Base-by-base conservation (phyloP, 1,139 yeast genomes). In the Geotrichum australiense region DNA sequence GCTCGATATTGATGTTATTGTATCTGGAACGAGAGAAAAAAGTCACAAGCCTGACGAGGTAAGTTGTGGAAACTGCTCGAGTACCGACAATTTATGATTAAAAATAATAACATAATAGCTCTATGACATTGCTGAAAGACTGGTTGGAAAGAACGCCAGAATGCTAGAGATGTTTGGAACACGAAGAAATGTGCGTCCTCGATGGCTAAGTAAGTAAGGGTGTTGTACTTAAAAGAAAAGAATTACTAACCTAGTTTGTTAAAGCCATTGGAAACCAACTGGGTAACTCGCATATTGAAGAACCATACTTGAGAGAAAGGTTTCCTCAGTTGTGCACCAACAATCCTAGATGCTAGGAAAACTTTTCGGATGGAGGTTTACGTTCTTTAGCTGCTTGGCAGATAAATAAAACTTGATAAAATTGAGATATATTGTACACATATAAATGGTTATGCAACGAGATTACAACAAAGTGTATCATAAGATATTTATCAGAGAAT, bases 91-190 rank as follows among this genome's bases (percentile, higher is more conserved):
- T 28, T 25, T 20, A 16, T 12, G 15, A 26, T 8, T 15, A 10
- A 8, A 25, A n/a, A 23, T 23, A 15, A 19, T 16, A 39, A 54
- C 55, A 23, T 23, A 15, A 19, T 16, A 39, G 55, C 55, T 65
- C 15, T 89, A 89, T 57, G 91, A 80, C n/a, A 74, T 89, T 46
- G 80, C 82, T 10, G 96, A 89, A 50, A 66, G 96, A 47, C 57
- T 87, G 32, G 95, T 80, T 2, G 96, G 96, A 0, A 67, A 67
- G 4, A 73, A 77, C 50, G 73, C 89, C 2, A 68, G 94, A 25
- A 89, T 89, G 55, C 66, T 89, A 31, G 97, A 89, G 58, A 74
- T 89, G 2, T 89, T 87, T 62, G 97, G 96, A 3, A 71, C 95
- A 45, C 80, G 78, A 48, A 93, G 85, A 55, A 89, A 89, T 55